Base-by-base conservation (phyloP, 768 basidiomycete genomes). In the Coprinellus aureogranulatus region DNA sequence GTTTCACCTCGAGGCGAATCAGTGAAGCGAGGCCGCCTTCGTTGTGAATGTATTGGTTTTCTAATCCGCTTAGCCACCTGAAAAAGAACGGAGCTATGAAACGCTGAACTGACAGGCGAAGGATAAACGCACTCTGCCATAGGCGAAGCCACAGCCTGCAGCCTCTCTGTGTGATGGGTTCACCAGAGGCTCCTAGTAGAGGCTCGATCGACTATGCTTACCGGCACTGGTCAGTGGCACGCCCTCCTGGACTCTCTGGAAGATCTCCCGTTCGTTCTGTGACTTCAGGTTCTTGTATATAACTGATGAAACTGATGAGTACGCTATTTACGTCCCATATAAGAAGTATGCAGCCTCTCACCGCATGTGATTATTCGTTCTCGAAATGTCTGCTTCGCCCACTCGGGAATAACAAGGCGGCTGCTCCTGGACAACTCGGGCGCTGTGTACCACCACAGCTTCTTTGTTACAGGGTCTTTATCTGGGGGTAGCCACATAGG, bases 221-320 rank as follows among this genome's bases (percentile, higher is more conserved):
- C 90, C 89, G 67, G 90, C 87, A 22, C 85, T 80, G 8, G 87
- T 87, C 47, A 94, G 75, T 16, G 83, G 75, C 74, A 90, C 84
- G 54, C 91, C 91, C 40, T 93, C 69, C 62, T 94, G 92, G 16
- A 94, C 91, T 26, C 92, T 78, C 62, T 90, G 87, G 65, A 90
- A 91, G 22, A 92, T 86, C 53, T 93, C 91, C 49, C 90, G 82
- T 68, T 93, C 90, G 3, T 77, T 72, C 4, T 76, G 75, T 12
- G 81, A 75, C 2, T 77, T 68, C 1, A 93, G 72, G 27, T 75
- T 67, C 34, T 74, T 69, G 62, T 92, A 93, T 69, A 91, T 88
- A 48, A 90, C 90, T 92, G 34, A 14, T 34, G 34, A 34, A 40
- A 12, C 20, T 4, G 14, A 46, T 30, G 11, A 4, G 34, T 31